Evolutionary conservation across 2,329 filamentous ascomycete genomes (phyloP), one percentile per base, ranked within the genome.

Genomic region (Botrytis hyacinthi): DNA sequence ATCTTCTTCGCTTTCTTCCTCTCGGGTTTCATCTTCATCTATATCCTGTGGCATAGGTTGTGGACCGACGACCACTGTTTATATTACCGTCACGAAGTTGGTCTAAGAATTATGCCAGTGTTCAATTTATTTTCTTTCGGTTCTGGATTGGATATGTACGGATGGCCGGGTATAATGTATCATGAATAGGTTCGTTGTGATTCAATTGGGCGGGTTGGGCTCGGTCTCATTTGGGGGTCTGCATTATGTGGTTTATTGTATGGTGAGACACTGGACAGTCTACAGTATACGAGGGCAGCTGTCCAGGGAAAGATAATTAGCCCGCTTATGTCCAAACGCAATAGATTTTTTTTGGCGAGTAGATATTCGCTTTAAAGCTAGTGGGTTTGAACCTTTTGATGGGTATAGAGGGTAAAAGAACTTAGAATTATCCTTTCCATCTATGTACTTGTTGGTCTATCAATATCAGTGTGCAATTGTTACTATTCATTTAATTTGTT

Each of bases 61-160:
- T 6, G 66, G 48, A 57, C 35, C 66, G 35, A 57, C 66, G 35
- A 68, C 66, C 16, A 57, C 35, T 68, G 66, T 68, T 10, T 68
- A 68, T 68, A 68, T 68, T 57, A 68, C 66, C 14, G 18, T 68
- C 22, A 42, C 61, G 2, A 68, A 40, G 6, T 42, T n/a, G n/a
- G 16, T 22, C 10, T 68, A 20, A 42, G 32, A 22, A 18, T 42
- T 10, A 57, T 26, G 35, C 10, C 26, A 14, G 26, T 57, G 35
- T n/a, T 57, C 48, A 42, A 14, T 32, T 16, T 57, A 7, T 68
- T 68, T 42, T 42, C 1, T 29, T 68, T 42, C 46, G 9, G 7
- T 20, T 35, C 18, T 29, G 5, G 26, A 26, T 51, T 16, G 9
- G 44, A 51, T 9, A 10, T 48, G 32, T 10, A 35, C 54, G n/a